Evolutionary conservation across 371 early-diverging fungal species (phyloP), one percentile per base, ranked within the genome.

Genomic region (Blyttiomyces sp.): DNA sequence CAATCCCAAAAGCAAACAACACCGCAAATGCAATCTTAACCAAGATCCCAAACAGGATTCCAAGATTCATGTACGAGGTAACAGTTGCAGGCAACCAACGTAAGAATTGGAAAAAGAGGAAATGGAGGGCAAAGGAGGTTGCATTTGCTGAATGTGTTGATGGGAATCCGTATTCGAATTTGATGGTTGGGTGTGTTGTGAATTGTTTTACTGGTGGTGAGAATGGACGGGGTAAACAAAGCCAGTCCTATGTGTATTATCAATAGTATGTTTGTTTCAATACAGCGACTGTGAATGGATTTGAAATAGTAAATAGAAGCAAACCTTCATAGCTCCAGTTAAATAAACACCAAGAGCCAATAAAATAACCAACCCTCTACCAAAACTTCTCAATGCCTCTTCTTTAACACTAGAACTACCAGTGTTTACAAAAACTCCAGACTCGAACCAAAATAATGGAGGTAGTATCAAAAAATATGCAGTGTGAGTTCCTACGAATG

Each of bases 81-180:
- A n/a, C n/a, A n/a, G n/a, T n/a, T n/a, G n/a, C n/a, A n/a, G n/a
- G n/a, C n/a, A n/a, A n/a, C n/a, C n/a, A n/a, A n/a, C n/a, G n/a
- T 23, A 4, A 74, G 63, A 71, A 5, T 13, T 42, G 53, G 45
- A 24, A 46, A 17, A 75, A 36, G 43, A 78, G 62, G 26, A 85
- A 59, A 62, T 78, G 84, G n/a, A 86, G 68, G 0, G 88, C 84
- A 11, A 88, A 80, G 21, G 86, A 83, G 64, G 86, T 68, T 17
- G 89, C 86, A 75, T 88, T 88, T 45, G 86, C 79, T 0, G 89
- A 80, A 49, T 91, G 92, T 2, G 89, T 88, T 1, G 88, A 88
- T 23, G 92, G 92, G 61, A 89, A 88, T 27, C 92, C 92, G 67
- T 87, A 91, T 66, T 91, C 92, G 3, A 83, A 69, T 17, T 21